These are phyloP conservation scores for Hypoxylon sp. DNA, from an alignment of 2,329 filamentous ascomycete genomes.

Conservation along the genomic window DNA sequence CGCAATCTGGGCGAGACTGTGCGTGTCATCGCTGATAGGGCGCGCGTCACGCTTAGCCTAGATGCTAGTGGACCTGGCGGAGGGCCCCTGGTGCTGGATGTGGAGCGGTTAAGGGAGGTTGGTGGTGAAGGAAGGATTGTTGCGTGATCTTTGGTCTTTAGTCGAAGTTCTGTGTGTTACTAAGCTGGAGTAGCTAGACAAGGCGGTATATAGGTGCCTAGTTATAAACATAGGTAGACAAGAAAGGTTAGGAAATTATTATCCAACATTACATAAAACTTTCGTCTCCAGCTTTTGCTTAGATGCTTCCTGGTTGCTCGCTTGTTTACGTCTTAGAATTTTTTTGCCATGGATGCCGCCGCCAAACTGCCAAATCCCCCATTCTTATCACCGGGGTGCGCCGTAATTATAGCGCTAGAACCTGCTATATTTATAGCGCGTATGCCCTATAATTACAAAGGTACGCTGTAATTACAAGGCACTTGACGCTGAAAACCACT, in stretches of 20 bases:
- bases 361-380: too few species aligned
- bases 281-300: not conserved
- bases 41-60: constrained; percentile 79
- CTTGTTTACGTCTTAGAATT: not conserved
- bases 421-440: too few species aligned
- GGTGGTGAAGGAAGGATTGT: constrained; percentile 40
- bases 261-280: not conserved
- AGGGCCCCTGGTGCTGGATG: constrained; percentile 77
- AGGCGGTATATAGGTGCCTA: not conserved
- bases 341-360: too few species aligned
- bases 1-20: constrained; percentile 84
- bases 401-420: too few species aligned
- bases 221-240: not conserved
- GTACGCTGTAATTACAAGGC: too few species aligned
- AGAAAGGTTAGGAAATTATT: not conserved
- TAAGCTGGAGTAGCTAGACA: not conserved
- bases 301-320: not conserved
- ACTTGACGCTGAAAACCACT: too few species aligned
- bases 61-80: constrained; percentile 77
- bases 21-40: constrained; percentile 79
- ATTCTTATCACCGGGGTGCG: too few species aligned
- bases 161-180: not conserved
- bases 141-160: constrained; percentile 28
- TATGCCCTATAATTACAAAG: too few species aligned
- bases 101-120: constrained; percentile 60